These are phyloP conservation scores for Pseudognaphalium luteoalbum DNA, from an alignment of 129 eudicot species.

Conservation along the genomic window DNA sequence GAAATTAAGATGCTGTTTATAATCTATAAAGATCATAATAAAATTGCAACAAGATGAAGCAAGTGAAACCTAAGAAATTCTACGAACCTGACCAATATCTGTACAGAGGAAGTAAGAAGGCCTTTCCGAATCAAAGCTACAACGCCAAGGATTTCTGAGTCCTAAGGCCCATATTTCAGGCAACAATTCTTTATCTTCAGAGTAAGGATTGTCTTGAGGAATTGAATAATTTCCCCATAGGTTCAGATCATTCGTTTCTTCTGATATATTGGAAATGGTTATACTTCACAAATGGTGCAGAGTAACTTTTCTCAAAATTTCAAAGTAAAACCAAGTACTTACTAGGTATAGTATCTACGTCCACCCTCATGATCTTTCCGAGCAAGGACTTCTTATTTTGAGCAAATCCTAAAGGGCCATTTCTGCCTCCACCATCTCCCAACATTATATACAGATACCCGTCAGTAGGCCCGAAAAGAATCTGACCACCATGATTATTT, in stretches of 20 bases:
- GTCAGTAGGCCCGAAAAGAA: constrained; percentile 79
- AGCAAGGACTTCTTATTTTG: constrained; percentile 91
- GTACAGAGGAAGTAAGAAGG: constrained; percentile 84
- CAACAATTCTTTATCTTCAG: constrained; percentile 57
- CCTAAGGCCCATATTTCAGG: constrained; percentile 93
- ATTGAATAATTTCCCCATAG: constrained; percentile 86
- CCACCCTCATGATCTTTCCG: constrained; percentile 83
- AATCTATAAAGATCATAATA: background rate
- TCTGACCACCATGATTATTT: constrained; percentile 76
- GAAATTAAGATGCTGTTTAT: background rate
- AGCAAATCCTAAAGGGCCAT: constrained; percentile 65
- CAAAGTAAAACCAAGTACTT: constrained; percentile 29
- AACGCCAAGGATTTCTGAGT: constrained; percentile 94
- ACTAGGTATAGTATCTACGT: constrained; percentile 80
- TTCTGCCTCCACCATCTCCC: constrained; percentile 87
- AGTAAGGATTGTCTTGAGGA: constrained; percentile 72
- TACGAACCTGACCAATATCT: constrained; percentile 76
- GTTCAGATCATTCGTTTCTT: constrained; percentile 43
- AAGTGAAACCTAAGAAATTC: background rate
- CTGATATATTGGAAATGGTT: constrained; percentile 28
- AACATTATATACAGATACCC: constrained; percentile 77
- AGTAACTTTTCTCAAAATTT: constrained; percentile 1
- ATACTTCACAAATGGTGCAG: background rate
- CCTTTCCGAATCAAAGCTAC: constrained; percentile 85
- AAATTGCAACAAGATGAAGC: background rate